A percentile compares a stretch with the other conserved stretches of the same genome.
Conservation (phyloP, 768 basidiomycete genomes). For the Phylloporus arenicola region DNA sequence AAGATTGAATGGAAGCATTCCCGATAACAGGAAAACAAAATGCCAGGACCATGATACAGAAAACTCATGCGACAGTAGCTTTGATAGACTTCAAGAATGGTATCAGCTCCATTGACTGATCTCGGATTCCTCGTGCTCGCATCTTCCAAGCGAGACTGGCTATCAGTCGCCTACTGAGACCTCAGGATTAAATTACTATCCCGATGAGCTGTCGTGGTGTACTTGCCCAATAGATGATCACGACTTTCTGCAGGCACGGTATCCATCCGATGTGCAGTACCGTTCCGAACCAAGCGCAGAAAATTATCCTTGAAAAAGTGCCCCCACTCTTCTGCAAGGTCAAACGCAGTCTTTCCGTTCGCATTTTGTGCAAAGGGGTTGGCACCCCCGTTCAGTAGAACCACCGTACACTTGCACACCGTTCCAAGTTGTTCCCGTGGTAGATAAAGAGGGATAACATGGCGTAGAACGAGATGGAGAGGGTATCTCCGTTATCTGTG, state of each 20-base stretch:
- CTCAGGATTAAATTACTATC: background rate
- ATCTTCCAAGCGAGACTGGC: constrained; percentile 20
- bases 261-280: background rate
- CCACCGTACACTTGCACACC: background rate
- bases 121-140: background rate
- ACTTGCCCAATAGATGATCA: background rate
- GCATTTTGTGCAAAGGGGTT: background rate
- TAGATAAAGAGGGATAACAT: no score
- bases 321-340: background rate
- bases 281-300: background rate
- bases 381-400: background rate
- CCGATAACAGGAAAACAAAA: no score
- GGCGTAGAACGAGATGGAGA: background rate
- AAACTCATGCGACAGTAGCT: no score
- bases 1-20: no score
- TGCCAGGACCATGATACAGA: no score
- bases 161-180: background rate
- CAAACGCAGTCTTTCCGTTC: background rate
- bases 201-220: background rate
- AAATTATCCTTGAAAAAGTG: background rate
- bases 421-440: no score
- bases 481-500: background rate
- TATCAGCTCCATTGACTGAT: background rate
- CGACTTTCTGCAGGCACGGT: background rate
- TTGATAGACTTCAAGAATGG: background rate